phyloP scores from a whole-genome alignment of 1,284 basidiomycete genomes.

The Moniliella sp. region DNA sequence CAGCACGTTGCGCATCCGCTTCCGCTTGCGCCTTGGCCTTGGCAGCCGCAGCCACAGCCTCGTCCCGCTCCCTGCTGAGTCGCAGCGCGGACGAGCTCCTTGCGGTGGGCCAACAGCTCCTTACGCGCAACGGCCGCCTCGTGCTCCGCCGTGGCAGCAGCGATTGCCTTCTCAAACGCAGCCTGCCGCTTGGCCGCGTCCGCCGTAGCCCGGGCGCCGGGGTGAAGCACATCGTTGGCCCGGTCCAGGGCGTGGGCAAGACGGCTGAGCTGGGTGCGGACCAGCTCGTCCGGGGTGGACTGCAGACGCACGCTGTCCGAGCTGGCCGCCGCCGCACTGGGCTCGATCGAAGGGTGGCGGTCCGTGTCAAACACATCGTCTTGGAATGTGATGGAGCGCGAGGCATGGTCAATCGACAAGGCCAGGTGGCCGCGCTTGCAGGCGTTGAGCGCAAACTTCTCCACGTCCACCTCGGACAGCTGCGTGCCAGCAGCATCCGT shows the following conservation, averaged over 20 bases:
- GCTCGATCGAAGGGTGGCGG: slow-evolving; percentile 10
- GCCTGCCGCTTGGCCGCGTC: slow-evolving; percentile 13
- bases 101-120: slow-evolving; percentile 55
- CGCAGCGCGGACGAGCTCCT: slow-evolving; percentile 60
- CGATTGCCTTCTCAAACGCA: slow-evolving; percentile 22
- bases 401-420: slow-evolving; percentile 72
- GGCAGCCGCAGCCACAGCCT: slow-evolving; percentile 49
- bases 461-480: slow-evolving; percentile 33
- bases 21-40: slow-evolving; percentile 50
- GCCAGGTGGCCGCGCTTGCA: slow-evolving; percentile 68
- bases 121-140: slow-evolving; percentile 25
- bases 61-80: too few relatives aligned
- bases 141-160: slow-evolving; percentile 26
- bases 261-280: slow-evolving; percentile 29
- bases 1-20: slow-evolving; percentile 44
- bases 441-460: slow-evolving; percentile 65
- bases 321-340: slow-evolving; percentile 6
- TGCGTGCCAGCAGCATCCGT: slow-evolving; percentile 24
- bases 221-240: slow-evolving; percentile 24
- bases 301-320: slow-evolving; percentile 22
- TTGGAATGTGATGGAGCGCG: slow-evolving; percentile 63
- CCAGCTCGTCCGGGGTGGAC: slow-evolving; percentile 27
- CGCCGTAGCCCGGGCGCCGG: slow-evolving; percentile 10
- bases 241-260: slow-evolving; percentile 27
- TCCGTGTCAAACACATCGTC: slow-evolving; percentile 42